Conservation (phyloP, 2,329 filamentous ascomycete species). For the Ophiostoma pallidulum region DNA sequence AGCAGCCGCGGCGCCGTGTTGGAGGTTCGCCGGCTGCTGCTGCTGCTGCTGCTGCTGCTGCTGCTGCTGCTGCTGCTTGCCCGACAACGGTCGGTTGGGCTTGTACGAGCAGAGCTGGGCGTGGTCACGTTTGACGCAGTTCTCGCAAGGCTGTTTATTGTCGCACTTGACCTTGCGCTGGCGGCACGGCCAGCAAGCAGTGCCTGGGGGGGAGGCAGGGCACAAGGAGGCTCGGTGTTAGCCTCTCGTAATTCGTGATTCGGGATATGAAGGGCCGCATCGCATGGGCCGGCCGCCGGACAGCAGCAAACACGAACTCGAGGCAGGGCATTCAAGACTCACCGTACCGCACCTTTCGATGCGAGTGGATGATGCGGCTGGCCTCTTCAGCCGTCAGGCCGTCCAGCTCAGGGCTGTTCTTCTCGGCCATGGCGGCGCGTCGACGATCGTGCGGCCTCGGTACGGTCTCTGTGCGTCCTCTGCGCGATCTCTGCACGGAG, state of each 20-base stretch:
- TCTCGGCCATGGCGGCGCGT: slow-evolving; percentile 32
- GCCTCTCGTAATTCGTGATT: neutral
- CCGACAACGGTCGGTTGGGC: slow-evolving; percentile 42
- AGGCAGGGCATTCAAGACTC: slow-evolving; percentile 28
- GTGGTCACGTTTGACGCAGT: slow-evolving; percentile 58
- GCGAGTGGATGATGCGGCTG: slow-evolving; percentile 58
- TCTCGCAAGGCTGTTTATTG: slow-evolving; percentile 59
- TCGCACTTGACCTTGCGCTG: slow-evolving; percentile 62
- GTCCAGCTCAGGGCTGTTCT: slow-evolving; percentile 39
- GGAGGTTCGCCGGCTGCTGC: no score
- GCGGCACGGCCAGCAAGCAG: slow-evolving; percentile 57
- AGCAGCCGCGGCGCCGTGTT: no score
- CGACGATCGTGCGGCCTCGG: neutral
- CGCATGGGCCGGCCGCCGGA: neutral
- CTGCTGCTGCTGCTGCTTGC: no score
- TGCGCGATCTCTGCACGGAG: no score
- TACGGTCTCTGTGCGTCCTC: no score
- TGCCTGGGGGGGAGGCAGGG: slow-evolving; percentile 33
- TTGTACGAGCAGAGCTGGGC: slow-evolving; percentile 58
- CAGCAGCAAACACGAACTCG: no score
- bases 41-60: no score
- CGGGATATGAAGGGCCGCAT: slow-evolving; percentile 6
- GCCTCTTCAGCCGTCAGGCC: slow-evolving; percentile 56
- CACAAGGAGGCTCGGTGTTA: neutral
- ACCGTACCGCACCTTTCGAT: slow-evolving; percentile 61